Conservation (phyloP, 192 early-diverging fungal genomes). For the Cetraspora pellucida region DNA sequence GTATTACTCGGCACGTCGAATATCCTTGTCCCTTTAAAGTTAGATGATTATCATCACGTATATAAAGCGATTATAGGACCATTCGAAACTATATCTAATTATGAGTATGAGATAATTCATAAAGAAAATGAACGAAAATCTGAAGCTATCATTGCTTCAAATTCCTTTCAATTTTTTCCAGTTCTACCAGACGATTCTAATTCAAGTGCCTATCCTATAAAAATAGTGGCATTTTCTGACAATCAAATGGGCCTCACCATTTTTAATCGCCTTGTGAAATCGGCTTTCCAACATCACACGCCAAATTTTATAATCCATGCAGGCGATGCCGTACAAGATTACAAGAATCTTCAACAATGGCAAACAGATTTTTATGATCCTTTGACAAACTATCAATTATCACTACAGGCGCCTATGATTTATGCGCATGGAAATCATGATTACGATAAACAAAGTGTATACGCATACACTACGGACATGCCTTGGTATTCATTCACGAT, state of each 20-base stretch:
- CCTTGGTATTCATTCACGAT: constrained; percentile 60
- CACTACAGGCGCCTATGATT: constrained; percentile 61
- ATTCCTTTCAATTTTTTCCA: constrained; percentile 28
- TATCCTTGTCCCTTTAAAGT: constrained; percentile 22
- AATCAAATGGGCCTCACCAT: constrained; percentile 53
- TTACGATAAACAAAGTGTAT: constrained; percentile 56
- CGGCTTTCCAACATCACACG: constrained; percentile 39
- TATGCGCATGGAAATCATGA: constrained; percentile 81
- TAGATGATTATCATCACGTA: constrained; percentile 43
- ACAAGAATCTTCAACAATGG: constrained; percentile 63
- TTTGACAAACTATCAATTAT: constrained; percentile 55
- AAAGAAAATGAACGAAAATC: neutral
- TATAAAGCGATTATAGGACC: constrained; percentile 46
- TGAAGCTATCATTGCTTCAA: neutral
- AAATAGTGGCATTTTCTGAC: constrained; percentile 46
- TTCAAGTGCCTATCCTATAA: constrained; percentile 40
- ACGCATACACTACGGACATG: constrained; percentile 56
- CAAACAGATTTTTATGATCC: constrained; percentile 70
- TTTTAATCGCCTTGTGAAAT: constrained; percentile 38
- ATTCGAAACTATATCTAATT: constrained; percentile 20
- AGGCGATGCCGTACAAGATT: constrained; percentile 70
- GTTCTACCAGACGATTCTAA: constrained; percentile 18
- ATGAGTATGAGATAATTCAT: constrained; percentile 36
- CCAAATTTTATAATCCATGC: constrained; percentile 66
- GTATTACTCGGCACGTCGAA: neutral